These are phyloP conservation scores for Myochromella boudieri DNA, from an alignment of 768 basidiomycete genomes.

Conservation along the genomic window DNA sequence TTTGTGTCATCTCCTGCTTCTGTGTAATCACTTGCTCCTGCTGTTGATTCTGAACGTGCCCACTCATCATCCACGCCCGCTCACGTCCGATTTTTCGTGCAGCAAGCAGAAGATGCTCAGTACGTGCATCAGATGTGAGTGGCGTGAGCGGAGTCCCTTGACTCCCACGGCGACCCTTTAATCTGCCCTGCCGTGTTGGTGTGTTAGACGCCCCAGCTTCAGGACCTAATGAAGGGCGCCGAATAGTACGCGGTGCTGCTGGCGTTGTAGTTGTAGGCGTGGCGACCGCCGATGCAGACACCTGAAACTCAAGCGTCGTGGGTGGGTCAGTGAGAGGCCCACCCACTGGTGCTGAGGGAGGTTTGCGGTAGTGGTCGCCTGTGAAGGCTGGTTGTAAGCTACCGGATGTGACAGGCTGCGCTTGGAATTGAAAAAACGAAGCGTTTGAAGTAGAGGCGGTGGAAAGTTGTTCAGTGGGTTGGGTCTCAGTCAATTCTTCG, in stretches of 20 bases:
- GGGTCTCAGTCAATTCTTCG: slow-evolving; percentile 9
- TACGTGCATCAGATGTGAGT: slow-evolving; percentile 60
- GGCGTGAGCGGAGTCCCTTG: slow-evolving; percentile 26
- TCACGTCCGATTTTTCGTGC: slow-evolving; percentile 68
- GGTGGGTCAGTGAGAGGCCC: slow-evolving; percentile 20
- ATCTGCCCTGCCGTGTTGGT: slow-evolving; percentile 1
- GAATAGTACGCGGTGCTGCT: slow-evolving; percentile 2
- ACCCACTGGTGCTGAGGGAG: slow-evolving; percentile 12
- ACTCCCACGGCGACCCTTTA: slow-evolving; percentile 21
- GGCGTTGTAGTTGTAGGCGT: slow-evolving; percentile 3
- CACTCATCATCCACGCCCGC: slow-evolving; percentile 56
- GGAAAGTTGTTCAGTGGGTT: slow-evolving; percentile 8
- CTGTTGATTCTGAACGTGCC: slow-evolving; percentile 41
- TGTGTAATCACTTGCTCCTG: slow-evolving; percentile 36
- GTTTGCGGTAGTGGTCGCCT: slow-evolving; percentile 24
- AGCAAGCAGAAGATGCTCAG: slow-evolving; percentile 70
- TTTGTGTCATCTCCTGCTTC: slow-evolving; percentile 35
- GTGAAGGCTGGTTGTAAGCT: slow-evolving; percentile 15
- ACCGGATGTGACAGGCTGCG: slow-evolving; percentile 9
- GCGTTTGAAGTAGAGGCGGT: slow-evolving; percentile 11
- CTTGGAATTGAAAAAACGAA: slow-evolving; percentile 22
- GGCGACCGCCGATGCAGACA: slow-evolving; percentile 7
- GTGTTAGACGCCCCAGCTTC: slow-evolving; percentile 7
- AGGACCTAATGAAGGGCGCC: background rate
- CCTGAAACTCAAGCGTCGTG: slow-evolving; percentile 21